phyloP scores from a whole-genome alignment of 768 basidiomycete genomes.

The Pleurotus salmoneostramineus region DNA sequence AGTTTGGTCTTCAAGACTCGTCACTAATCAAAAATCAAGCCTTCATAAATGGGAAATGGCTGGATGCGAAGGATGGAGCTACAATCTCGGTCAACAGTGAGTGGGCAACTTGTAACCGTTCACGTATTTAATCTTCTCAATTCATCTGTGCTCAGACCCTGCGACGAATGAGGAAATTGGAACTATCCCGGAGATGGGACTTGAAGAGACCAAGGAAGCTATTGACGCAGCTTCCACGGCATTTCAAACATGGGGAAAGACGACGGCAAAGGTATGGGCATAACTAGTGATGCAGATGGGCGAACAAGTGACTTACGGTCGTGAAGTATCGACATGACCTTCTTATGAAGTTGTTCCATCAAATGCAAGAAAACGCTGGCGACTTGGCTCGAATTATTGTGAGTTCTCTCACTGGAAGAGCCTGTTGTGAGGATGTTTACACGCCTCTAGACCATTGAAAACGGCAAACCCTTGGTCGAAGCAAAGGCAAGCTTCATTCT shows the following conservation, averaged over 20 bases:
- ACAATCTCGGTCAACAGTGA: slow-evolving; percentile 75
- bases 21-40: slow-evolving; percentile 72
- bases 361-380: slow-evolving; percentile 82
- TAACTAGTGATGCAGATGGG: not conserved
- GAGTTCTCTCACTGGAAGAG: slow-evolving; percentile 20
- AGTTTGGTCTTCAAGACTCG: slow-evolving; percentile 79
- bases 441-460: slow-evolving; percentile 75
- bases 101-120: slow-evolving; percentile 20
- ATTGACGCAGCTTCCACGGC: slow-evolving; percentile 79
- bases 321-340: slow-evolving; percentile 77
- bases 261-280: slow-evolving; percentile 74
- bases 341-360: slow-evolving; percentile 68
- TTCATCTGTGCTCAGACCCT: slow-evolving; percentile 56
- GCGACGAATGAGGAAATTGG: slow-evolving; percentile 83
- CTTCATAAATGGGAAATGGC: slow-evolving; percentile 83
- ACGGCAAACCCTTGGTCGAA: slow-evolving; percentile 87
- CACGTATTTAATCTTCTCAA: not conserved
- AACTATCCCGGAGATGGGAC: slow-evolving; percentile 84
- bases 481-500: slow-evolving; percentile 50
- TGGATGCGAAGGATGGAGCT: slow-evolving; percentile 70
- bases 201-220: slow-evolving; percentile 79
- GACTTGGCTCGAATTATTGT: slow-evolving; percentile 88
- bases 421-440: no score
- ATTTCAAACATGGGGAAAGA: slow-evolving; percentile 82
- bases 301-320: not conserved